Evolutionary conservation across 140 eudicot genomes (phyloP).

Genomic region (Senecio squalidus): DNA sequence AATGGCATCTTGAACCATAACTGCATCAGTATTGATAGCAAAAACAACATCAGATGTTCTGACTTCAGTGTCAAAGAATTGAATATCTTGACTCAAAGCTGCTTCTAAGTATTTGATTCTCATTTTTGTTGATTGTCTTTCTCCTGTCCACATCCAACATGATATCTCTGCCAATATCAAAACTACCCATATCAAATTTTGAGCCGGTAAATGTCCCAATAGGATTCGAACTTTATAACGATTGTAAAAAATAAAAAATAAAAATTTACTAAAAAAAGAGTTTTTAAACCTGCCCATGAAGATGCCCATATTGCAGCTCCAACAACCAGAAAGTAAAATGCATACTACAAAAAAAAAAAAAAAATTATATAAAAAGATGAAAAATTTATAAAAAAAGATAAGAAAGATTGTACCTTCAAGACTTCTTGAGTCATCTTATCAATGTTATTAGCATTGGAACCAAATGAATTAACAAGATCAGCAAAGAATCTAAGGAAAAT

Average conservation of each 20-base stretch:
- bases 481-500: conserved; percentile 92
- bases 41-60: conserved; percentile 73
- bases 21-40: conserved; percentile 76
- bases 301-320: conserved; percentile 99
- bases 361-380: conserved; percentile 14
- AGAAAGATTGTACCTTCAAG: conserved; percentile 45
- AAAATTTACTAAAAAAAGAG: neutral
- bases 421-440: conserved; percentile 89
- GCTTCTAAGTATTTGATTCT: conserved; percentile 80
- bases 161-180: conserved; percentile 59
- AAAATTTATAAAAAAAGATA: conserved; percentile 6
- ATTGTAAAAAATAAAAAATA: conserved; percentile 14
- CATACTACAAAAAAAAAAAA: conserved; percentile 58
- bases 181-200: conserved; percentile 11
- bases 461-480: conserved; percentile 95
- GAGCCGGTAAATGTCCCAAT: too few species aligned
- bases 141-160: conserved; percentile 99
- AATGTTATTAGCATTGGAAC: conserved; percentile 76
- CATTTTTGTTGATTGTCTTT: conserved; percentile 86
- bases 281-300: conserved; percentile 85
- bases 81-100: conserved; percentile 85
- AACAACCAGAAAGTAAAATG: conserved; percentile 88
- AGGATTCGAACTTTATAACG: conserved; percentile 20
- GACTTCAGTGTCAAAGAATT: conserved; percentile 80
- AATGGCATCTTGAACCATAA: conserved; percentile 75